phyloP scores from a whole-genome alignment of 768 basidiomycete species.

The Trametes cubensis region DNA sequence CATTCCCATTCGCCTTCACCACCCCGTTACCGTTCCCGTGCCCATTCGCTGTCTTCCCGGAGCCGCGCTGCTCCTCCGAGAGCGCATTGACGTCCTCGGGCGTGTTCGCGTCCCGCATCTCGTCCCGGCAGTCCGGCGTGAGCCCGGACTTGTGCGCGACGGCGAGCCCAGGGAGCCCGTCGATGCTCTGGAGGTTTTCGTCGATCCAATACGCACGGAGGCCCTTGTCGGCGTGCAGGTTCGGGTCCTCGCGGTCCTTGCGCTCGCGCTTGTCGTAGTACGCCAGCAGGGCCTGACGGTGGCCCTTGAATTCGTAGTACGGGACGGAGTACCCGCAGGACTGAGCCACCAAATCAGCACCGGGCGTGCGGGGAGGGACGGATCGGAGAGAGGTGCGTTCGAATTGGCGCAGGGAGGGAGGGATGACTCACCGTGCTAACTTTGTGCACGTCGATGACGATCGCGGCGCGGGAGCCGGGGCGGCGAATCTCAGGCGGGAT shows the following conservation, averaged over 20 bases:
- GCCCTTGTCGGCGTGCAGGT: conserved; percentile 40
- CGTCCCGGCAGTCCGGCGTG: conserved; percentile 4
- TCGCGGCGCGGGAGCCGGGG: conserved; percentile 61
- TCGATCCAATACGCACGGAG: conserved; percentile 58
- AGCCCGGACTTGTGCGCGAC: conserved; percentile 32
- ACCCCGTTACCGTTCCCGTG: conserved; percentile 3
- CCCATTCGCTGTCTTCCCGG: neutral
- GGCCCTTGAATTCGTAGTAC: conserved; percentile 56
- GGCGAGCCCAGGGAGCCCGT: conserved; percentile 56
- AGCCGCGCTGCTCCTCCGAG: too few species aligned
- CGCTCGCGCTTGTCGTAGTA: conserved; percentile 49
- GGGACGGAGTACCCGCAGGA: conserved; percentile 72
- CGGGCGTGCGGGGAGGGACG: too few species aligned
- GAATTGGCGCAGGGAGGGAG: neutral
- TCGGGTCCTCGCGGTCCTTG: conserved; percentile 38
- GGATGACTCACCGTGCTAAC: conserved; percentile 48
- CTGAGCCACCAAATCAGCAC: conserved; percentile 43
- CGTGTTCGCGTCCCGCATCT: conserved; percentile 24
- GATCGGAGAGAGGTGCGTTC: too few species aligned
- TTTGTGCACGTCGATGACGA: conserved; percentile 63
- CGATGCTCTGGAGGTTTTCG: conserved; percentile 54
- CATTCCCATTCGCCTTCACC: neutral
- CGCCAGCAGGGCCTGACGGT: conserved; percentile 55
- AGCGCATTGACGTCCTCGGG: neutral
- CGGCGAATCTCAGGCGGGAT: conserved; percentile 50